Evolutionary conservation across 2,329 filamentous ascomycete species (phyloP), one percentile per base, ranked within the genome.

Genomic region (Samsoniella hepiali): DNA sequence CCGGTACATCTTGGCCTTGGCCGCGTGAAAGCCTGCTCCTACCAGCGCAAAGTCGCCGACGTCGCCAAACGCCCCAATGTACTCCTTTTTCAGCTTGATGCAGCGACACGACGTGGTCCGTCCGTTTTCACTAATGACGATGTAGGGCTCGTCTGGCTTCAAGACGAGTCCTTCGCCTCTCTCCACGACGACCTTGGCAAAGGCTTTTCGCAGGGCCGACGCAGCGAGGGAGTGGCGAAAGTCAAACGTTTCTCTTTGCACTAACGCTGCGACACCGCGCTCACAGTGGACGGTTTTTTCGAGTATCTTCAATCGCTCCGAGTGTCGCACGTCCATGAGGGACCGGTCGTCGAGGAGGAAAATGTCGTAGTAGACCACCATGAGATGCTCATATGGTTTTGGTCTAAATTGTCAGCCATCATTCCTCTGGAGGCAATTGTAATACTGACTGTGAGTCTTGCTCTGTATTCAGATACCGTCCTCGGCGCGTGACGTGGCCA

Each of bases 1-100:
- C 5, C 78, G 74, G 55, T 85, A 82, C 8, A 81, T 78, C 53
- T 79, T 81, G 8, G 88, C 89, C 65, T 86, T 84, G 57, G 81
- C 78, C 3, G 88, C 77, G 67, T 92, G 84, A 68, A 89, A 93
- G 22, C 86, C 85, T 6, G 86, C 93, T 0, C 91, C 93, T 3
- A 97, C 78, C 1, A 94, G 82, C 2, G 90, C 88, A 71, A 97
- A 91, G 72, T 97, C 93, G 10, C 90, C 90, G 36, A 92, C 86
- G 65, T 96, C 93, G 1, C 92, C 91, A 71, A 94, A 85, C 3
- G 86, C 86, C 32, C 83, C 81, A 44, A 96, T 76, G 69, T 96
- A 96, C 70, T 95, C 91, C 70, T 92, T 92, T 74, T 97, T 97
- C 49, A 97, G 75, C 75, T 97, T 97, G 70, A 97, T 91, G 72